These are phyloP conservation scores for Harrya chromipes DNA, from an alignment of 768 basidiomycete genomes.

Conservation along the genomic window DNA sequence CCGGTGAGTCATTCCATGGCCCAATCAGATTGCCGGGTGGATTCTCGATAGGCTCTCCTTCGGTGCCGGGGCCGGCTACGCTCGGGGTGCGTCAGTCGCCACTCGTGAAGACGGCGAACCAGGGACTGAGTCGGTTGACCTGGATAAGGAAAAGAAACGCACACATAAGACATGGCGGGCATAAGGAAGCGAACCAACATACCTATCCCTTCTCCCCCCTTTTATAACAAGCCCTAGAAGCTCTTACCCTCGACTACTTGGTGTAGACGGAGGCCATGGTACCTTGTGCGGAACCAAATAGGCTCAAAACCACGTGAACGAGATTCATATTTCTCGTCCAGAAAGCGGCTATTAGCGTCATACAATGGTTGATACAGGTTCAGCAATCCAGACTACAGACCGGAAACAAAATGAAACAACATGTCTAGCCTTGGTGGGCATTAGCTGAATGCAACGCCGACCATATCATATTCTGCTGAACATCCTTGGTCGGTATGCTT, in stretches of 20 bases:
- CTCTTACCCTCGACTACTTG: slow-evolving; percentile 3
- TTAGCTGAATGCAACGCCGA: slow-evolving; percentile 6
- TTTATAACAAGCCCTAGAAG: slow-evolving; percentile 10
- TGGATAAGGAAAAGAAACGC: background rate
- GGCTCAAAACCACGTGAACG: slow-evolving; percentile 23
- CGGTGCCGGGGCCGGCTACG: background rate
- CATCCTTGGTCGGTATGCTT: slow-evolving; percentile 7
- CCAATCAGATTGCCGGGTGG: slow-evolving; percentile 16
- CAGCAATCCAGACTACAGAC: background rate
- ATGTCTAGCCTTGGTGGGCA: slow-evolving; percentile 2
- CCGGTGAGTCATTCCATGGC: slow-evolving; percentile 7
- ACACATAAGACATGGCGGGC: background rate
- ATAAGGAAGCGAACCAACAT: background rate
- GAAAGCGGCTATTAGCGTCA: slow-evolving; percentile 9
- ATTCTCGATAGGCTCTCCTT: slow-evolving; percentile 10
- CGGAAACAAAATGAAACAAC: background rate
- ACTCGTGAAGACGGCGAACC: slow-evolving; percentile 5
- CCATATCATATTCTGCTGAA: slow-evolving; percentile 17
- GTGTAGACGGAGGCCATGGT: slow-evolving; percentile 15
- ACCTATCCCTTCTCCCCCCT: slow-evolving; percentile 3
- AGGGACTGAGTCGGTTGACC: slow-evolving; percentile 11
- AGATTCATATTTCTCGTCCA: slow-evolving; percentile 11
- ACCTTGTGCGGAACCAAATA: slow-evolving; percentile 21
- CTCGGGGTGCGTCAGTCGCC: slow-evolving; percentile 11
- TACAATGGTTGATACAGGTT: slow-evolving; percentile 1